Base-by-base conservation (phyloP, 2,329 filamentous ascomycete genomes). In the Scedosporium dehoogii region DNA sequence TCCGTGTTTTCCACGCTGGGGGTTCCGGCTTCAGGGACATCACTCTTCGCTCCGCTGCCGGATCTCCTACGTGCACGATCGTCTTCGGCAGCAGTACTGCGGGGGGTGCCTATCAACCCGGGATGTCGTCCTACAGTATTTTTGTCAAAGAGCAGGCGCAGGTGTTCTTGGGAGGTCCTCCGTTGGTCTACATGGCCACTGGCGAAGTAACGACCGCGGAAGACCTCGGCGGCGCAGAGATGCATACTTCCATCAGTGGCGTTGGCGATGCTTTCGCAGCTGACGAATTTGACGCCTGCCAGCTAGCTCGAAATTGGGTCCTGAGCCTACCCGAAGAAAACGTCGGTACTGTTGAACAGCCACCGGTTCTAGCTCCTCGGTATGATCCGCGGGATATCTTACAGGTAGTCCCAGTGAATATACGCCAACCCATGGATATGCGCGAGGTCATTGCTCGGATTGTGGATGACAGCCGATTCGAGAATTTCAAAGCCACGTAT, bases 181-280 rank as follows among this genome's bases (percentile, higher is more conserved):
- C 75, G 0, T 66, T 76, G 10, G 74, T 77, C 1, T 76, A 76
- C 63, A 76, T 76, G 75, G 75, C 75, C 0, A 78, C 74, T 0
- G 75, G 75, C 1, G 75, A 78, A 60, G 64, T 72, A 0, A 71
- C 74, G 16, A 73, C 68, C 3, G 73, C 75, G 0, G 75, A 78
- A 62, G 70, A 69, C 44, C 66, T 77, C 2, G 75, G 75, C 5
- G 74, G 75, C 18, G 75, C 74, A 6, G 68, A 69, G 18, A 71
- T 75, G 12, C 75, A 77, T 63, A 72, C 69, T 0, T 71, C 67
- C 2, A 64, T 72, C 0, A 76, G 74, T 23, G 75, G 75, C 0
- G 68, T 77, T 2, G 72, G 74, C 0, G 75, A 77, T 62, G 72
- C 75, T 59, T 69, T 77, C 29, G 74, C 75, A 10, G 60, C 64